Evolutionary conservation across 768 basidiomycete species (phyloP).

Genomic region (Phylloporus scabripes): DNA sequence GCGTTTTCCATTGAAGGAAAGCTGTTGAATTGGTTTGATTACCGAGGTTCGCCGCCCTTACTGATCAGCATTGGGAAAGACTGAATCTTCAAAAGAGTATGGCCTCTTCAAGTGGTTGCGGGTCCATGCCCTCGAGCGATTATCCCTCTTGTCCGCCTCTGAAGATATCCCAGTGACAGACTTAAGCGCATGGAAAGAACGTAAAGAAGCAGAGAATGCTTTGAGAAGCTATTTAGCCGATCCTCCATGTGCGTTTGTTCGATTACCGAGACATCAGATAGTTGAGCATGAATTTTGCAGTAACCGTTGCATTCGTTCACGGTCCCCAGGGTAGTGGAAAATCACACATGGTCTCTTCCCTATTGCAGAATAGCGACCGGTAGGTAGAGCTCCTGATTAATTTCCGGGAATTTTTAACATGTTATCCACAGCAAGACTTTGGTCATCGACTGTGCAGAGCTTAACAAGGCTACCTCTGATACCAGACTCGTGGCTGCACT

Average conservation of each 20-base stretch:
- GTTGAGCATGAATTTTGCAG: slow-evolving; percentile 32
- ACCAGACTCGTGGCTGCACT: slow-evolving; percentile 59
- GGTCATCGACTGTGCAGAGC: slow-evolving; percentile 76
- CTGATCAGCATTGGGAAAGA: not conserved
- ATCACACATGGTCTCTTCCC: slow-evolving; percentile 47
- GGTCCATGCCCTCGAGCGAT: slow-evolving; percentile 51
- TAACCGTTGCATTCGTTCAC: slow-evolving; percentile 71
- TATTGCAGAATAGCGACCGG: slow-evolving; percentile 53
- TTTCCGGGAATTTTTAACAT: not conserved
- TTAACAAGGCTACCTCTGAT: slow-evolving; percentile 68
- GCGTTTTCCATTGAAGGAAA: slow-evolving; percentile 78
- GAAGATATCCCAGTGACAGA: slow-evolving; percentile 14
- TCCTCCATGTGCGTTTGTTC: slow-evolving; percentile 51
- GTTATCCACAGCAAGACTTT: slow-evolving; percentile 51
- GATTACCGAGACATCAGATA: not conserved
- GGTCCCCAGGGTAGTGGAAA: slow-evolving; percentile 86
- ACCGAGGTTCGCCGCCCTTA: slow-evolving; percentile 44
- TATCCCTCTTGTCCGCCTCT: slow-evolving; percentile 27
- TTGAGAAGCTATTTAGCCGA: slow-evolving; percentile 73
- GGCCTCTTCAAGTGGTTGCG: slow-evolving; percentile 73
- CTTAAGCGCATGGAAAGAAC: slow-evolving; percentile 75
- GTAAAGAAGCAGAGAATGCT: slow-evolving; percentile 66
- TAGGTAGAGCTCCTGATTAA: slow-evolving; percentile 17
- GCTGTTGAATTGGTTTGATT: slow-evolving; percentile 80
- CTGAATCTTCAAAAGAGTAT: slow-evolving; percentile 46